phyloP scores from a whole-genome alignment of 1,284 basidiomycete genomes.

The Trichosporon inkin region DNA sequence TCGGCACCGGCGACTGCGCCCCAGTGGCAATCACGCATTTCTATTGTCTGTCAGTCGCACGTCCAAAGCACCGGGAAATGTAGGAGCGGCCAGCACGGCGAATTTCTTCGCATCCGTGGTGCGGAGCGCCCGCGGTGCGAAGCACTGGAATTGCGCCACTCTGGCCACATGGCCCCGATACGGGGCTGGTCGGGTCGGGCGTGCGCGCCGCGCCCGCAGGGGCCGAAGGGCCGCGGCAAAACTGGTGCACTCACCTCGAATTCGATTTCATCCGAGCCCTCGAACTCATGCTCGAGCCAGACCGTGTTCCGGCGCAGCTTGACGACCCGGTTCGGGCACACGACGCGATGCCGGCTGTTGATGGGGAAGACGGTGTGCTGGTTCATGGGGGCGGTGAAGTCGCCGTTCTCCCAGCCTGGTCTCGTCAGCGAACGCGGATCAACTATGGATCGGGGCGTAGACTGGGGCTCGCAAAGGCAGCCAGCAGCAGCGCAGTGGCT shows the following conservation, averaged over 20 bases:
- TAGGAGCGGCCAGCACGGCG: not conserved
- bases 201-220: too few relatives aligned
- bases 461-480: too few relatives aligned
- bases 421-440: not conserved
- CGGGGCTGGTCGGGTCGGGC: too few relatives aligned
- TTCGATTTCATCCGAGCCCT: constrained; percentile 42
- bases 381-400: constrained; percentile 38
- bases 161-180: too few relatives aligned
- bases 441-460: too few relatives aligned
- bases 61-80: not conserved
- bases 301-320: constrained; percentile 41
- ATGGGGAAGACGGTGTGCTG: constrained; percentile 42
- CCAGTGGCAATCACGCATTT: constrained; percentile 46
- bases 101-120: too few relatives aligned
- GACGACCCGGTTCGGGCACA: constrained; percentile 43
- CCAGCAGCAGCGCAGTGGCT: too few relatives aligned
- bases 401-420: constrained; percentile 45
- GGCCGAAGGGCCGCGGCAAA: too few relatives aligned
- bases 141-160: not conserved
- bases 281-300: constrained; percentile 44
- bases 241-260: constrained; percentile 43
- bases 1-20: constrained; percentile 41
- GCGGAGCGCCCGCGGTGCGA: too few relatives aligned
- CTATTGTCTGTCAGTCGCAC: constrained; percentile 19
- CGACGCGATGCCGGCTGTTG: constrained; percentile 34